Conservation (phyloP, 441 rosid genomes). For the Omphalea diandra region DNA sequence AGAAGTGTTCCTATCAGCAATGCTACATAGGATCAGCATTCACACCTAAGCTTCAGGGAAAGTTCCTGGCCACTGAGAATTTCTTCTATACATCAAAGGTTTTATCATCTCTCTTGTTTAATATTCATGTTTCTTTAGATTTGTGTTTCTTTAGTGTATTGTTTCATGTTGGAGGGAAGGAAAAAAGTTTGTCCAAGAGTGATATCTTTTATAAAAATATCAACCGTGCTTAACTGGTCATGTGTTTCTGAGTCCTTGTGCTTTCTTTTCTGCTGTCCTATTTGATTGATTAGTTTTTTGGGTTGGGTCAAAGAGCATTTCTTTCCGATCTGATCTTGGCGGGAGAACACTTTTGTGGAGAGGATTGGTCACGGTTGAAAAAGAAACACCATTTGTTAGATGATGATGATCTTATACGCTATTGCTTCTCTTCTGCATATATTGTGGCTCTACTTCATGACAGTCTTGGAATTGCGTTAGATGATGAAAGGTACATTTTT, state of each 20-base stretch:
- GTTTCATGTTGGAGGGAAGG: background rate
- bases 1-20: constrained; percentile 52
- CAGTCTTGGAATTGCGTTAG: constrained; percentile 74
- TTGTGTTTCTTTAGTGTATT: background rate
- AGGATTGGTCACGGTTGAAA: constrained; percentile 77
- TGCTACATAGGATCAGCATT: constrained; percentile 75
- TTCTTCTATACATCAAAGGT: constrained; percentile 90
- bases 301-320: constrained; percentile 47
- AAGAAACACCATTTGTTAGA: constrained; percentile 53
- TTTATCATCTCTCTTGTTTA: background rate
- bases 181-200: background rate
- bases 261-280: constrained; percentile 13
- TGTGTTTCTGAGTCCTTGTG: constrained; percentile 7
- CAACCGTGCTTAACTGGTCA: background rate
- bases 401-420: constrained; percentile 67
- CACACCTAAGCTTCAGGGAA: constrained; percentile 74
- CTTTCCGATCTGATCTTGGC: constrained; percentile 56
- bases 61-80: constrained; percentile 81
- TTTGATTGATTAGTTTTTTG: constrained; percentile 63
- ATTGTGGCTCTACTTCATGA: constrained; percentile 91
- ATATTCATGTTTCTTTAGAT: constrained; percentile 3
- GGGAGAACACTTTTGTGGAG: constrained; percentile 78
- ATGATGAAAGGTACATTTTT: constrained; percentile 63
- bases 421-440: constrained; percentile 95
- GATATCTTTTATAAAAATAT: constrained; percentile 2